These are phyloP conservation scores for Cicer bijugum DNA, from an alignment of 306 rosid species.

Conservation along the genomic window DNA sequence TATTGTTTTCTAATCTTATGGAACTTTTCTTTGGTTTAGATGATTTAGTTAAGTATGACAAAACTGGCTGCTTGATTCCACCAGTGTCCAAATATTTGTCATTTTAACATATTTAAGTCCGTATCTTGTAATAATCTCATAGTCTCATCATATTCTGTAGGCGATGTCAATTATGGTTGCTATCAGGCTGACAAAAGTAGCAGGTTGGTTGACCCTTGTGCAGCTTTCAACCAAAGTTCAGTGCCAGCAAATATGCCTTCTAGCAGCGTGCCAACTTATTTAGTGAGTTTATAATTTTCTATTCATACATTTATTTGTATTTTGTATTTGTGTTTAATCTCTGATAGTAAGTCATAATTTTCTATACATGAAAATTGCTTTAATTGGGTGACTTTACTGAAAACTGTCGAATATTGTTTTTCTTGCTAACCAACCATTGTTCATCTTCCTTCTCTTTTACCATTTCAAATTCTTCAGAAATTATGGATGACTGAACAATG, in stretches of 20 bases:
- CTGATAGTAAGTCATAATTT: constrained; percentile 46
- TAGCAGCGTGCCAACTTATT: constrained; percentile 46
- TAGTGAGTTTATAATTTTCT: constrained; percentile 59
- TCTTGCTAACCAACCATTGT: constrained; percentile 23
- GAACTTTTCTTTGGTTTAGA: constrained; percentile 20
- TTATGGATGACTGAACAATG: constrained; percentile 14
- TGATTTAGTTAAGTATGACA: background rate
- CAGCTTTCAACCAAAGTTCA: constrained; percentile 47
- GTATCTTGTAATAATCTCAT: constrained; percentile 37
- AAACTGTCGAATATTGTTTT: background rate
- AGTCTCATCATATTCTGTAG: constrained; percentile 55
- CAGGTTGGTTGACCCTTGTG: constrained; percentile 51
- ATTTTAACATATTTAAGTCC: constrained; percentile 19
- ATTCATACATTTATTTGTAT: constrained; percentile 28
- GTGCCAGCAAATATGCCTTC: constrained; percentile 53
- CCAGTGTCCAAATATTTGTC: constrained; percentile 9
- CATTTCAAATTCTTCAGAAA: constrained; percentile 22
- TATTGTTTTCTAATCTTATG: constrained; percentile 10
- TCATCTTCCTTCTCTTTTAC: constrained; percentile 20
- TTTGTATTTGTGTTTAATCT: constrained; percentile 30
- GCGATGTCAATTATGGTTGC: constrained; percentile 48
- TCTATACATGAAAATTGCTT: constrained; percentile 17
- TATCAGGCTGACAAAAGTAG: constrained; percentile 55
- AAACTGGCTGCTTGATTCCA: constrained; percentile 35
- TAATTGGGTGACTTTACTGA: constrained; percentile 39